phyloP scores from a whole-genome alignment of 768 basidiomycete species.

The Hemileccinum impolitum region DNA sequence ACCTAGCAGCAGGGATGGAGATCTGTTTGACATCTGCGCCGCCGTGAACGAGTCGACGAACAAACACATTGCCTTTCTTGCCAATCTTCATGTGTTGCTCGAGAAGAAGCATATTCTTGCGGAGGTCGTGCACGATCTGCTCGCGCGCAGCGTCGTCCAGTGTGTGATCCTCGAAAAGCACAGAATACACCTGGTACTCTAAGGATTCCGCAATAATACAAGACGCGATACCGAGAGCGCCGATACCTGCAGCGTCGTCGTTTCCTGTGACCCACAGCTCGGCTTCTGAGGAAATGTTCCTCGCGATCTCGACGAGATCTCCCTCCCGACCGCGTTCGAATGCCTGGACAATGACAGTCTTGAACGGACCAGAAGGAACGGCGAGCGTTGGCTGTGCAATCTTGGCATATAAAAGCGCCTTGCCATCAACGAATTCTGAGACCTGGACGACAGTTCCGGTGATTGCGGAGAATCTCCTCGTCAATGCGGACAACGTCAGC shows the following conservation, averaged over 20 bases:
- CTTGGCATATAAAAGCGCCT: slow-evolving; percentile 14
- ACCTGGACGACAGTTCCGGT: slow-evolving; percentile 9
- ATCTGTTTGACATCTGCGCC: slow-evolving; percentile 18
- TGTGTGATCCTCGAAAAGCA: slow-evolving; percentile 30
- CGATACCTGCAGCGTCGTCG: slow-evolving; percentile 29
- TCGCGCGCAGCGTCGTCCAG: slow-evolving; percentile 20
- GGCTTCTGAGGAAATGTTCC: slow-evolving; percentile 22
- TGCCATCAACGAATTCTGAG: slow-evolving; percentile 10
- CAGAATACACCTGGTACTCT: slow-evolving; percentile 26
- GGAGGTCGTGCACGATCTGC: slow-evolving; percentile 24
- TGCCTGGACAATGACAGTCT: slow-evolving; percentile 24
- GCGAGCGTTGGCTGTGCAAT: slow-evolving; percentile 13
- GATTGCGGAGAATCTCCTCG: slow-evolving; percentile 10
- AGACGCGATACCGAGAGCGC: slow-evolving; percentile 27
- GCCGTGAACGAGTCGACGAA: slow-evolving; percentile 29
- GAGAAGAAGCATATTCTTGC: slow-evolving; percentile 24
- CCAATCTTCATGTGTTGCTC: slow-evolving; percentile 30
- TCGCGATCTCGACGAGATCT: slow-evolving; percentile 25
- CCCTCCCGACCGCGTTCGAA: slow-evolving; percentile 27
- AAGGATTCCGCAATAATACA: slow-evolving; percentile 30
- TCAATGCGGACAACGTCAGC: slow-evolving; percentile 11
- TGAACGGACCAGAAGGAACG: slow-evolving; percentile 18
- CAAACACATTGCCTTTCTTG: slow-evolving; percentile 24
- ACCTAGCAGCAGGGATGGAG: slow-evolving; percentile 11
- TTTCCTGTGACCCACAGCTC: slow-evolving; percentile 31